Evolutionary conservation across 129 eudicot species (phyloP), one percentile per base, ranked within the genome.

Genomic region (Pseudognaphalium luteoalbum): DNA sequence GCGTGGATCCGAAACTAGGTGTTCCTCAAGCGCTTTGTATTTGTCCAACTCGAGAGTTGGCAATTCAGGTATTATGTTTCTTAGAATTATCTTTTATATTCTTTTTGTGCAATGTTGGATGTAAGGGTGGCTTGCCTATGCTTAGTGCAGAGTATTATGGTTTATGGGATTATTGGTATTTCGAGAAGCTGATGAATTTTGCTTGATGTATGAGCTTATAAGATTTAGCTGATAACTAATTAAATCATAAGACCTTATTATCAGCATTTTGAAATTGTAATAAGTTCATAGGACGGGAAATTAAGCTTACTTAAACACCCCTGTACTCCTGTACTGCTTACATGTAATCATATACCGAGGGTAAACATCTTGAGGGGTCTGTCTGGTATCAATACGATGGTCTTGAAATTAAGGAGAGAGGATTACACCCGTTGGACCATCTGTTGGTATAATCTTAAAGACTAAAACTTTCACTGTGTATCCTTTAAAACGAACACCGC

Each of bases 11-110:
- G 2, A 66, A 17, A 8, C 30, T 34, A 33, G 51, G 19, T 35
- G 30, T 12, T 19, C 71, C 71, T 37, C 71, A 66, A 37, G 71
- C 71, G 7, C 51, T 66, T 37, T 66, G 71, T 34, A 66, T 66
- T 2, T 66, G 71, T 3, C 71, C 71, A 12, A 66, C 71, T 2
- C 9, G 71, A 34, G 71, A 66, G 51, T 66, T 66, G 30, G 71
- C 71, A 34, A 66, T 66, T 37, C 71, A 66, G 71, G 71, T 66
- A 66, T 29, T 25, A 28, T 32, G 20, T 52, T 52, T 39, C 12
- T 39, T 39, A 39, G 2, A 39, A 9, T 39, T 52, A 15, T 52
- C 7, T 54, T n/a, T 20, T 9, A 57, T n/a, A 21, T n/a, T 14
- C 3, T 12, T 41, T 9, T 2, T 10, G 47, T 41, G 12, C 47